These are phyloP conservation scores for Astragalus membranaceus DNA, from an alignment of 306 rosid genomes.

Conservation along the genomic window DNA sequence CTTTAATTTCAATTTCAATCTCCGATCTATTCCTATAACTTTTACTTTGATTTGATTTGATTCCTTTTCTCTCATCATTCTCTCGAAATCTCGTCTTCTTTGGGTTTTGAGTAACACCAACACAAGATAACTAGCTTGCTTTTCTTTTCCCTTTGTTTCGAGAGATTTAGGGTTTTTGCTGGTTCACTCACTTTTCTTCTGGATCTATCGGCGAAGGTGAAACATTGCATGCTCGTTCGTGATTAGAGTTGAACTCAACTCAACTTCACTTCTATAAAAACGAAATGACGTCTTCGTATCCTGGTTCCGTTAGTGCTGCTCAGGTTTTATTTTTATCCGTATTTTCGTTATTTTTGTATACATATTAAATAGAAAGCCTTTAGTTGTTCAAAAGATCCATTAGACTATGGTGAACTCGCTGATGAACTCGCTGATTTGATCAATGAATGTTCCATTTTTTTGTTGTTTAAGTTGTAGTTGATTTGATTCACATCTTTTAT, in stretches of 20 bases:
- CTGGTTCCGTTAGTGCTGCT: constrained; percentile 44
- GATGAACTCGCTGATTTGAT: too few relatives aligned
- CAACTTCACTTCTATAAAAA: neutral
- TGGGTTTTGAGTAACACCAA: neutral
- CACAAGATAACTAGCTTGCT: neutral
- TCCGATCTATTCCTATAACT: neutral
- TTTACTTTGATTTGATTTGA: neutral
- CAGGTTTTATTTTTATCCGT: constrained; percentile 33
- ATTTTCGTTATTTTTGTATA: neutral
- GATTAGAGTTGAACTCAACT: neutral
- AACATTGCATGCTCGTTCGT: constrained; percentile 19
- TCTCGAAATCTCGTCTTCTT: neutral
- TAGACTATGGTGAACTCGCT: too few relatives aligned
- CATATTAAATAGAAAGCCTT: too few relatives aligned
- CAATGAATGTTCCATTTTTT: too few relatives aligned
- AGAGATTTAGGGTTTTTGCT: constrained; percentile 35
- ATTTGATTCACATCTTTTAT: too few relatives aligned
- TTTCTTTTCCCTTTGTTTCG: neutral
- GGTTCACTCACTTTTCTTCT: neutral
- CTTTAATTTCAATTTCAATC: neutral
- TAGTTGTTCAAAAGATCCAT: too few relatives aligned
- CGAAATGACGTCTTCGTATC: constrained; percentile 54
- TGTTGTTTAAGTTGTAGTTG: too few relatives aligned
- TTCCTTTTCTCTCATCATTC: neutral
- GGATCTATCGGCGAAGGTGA: constrained; percentile 31